These are phyloP conservation scores for Angomonas deanei DNA, from an alignment of 208 protist genomes.

Conservation along the genomic window DNA sequence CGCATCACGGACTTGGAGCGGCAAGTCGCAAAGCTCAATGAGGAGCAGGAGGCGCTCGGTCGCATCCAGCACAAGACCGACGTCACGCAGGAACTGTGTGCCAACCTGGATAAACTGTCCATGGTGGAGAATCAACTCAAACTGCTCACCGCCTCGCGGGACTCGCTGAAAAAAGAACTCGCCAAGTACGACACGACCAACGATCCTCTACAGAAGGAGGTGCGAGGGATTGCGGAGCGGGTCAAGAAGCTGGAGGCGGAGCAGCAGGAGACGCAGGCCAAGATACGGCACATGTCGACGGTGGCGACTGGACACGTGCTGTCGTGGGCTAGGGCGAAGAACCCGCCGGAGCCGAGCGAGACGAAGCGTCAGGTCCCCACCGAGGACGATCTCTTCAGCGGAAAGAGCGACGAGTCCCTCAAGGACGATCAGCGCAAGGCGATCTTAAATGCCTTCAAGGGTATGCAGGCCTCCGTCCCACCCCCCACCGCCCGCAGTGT, in stretches of 20 bases:
- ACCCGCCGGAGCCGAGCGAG: constrained; percentile 50
- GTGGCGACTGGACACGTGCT: constrained; percentile 59
- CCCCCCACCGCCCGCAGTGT: constrained; percentile 22
- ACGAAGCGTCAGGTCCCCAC: background rate
- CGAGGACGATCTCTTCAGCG: constrained; percentile 49
- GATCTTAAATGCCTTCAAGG: constrained; percentile 42
- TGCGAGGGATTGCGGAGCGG: constrained; percentile 49
- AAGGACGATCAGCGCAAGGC: constrained; percentile 38
- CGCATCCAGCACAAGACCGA: constrained; percentile 56
- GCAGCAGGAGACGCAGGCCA: constrained; percentile 49
- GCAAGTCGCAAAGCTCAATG: constrained; percentile 49
- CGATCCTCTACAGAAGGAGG: constrained; percentile 41
- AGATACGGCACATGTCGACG: constrained; percentile 59
- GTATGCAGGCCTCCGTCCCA: constrained; percentile 16
- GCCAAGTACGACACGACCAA: constrained; percentile 14
- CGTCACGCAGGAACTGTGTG: constrained; percentile 40
- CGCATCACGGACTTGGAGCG: constrained; percentile 41
- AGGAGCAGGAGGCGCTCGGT: constrained; percentile 40
- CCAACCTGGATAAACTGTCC: constrained; percentile 49
- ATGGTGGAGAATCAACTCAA: constrained; percentile 45
- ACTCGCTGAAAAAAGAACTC: constrained; percentile 25
- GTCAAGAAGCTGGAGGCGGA: constrained; percentile 38
- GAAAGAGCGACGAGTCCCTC: constrained; percentile 15
- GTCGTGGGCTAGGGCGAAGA: constrained; percentile 75
- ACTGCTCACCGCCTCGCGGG: constrained; percentile 47